Evolutionary conservation across 192 early-diverging fungal genomes (phyloP), one percentile per base, ranked within the genome.

Genomic region (Coemansia asiatica): DNA sequence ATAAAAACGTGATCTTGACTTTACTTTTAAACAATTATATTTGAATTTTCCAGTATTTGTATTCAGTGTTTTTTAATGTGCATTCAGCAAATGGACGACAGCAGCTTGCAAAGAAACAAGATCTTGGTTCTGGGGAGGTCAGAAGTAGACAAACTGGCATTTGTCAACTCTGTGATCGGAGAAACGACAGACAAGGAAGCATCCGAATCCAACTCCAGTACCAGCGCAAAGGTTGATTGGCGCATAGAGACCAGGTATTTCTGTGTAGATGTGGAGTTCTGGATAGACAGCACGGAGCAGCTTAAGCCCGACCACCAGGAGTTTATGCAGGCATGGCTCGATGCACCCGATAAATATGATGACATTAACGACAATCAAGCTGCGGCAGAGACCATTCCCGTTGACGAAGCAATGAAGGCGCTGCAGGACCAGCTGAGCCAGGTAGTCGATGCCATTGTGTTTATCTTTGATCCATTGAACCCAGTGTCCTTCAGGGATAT

Each of bases 211-310:
- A 68, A 67, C 8, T 22, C 5, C 13, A 68, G 64, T 1, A 61
- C 31, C 0, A 61, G 53, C 22, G 47, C 63, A 36, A 60, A 69
- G 38, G 55, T 75, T 27, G 51, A 51, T 12, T 81, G 79, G 79
- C 49, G 26, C n/a, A 58, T 81, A 12, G 49, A 66, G 1, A 81
- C 79, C 16, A 69, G 73, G 31, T 81, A 81, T 67, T 81, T 69
- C 50, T 12, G 40, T 7, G 73, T 69, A 5, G 23, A 35, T 8
- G 56, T 75, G 8, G 79, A 81, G 64, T 69, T 81, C 25, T 81
- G 79, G 79, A 55, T 74, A 8, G 79, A 81, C 58, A 75, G 44
- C 64, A 81, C 79, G 4, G 79, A 81, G 7, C 55, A 21, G 16
- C 64, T 72, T 2, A 44, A 2, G 13, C 2, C 16, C 28, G 73